phyloP scores from a whole-genome alignment of 805 yeast species.

The Candida patagonica region DNA sequence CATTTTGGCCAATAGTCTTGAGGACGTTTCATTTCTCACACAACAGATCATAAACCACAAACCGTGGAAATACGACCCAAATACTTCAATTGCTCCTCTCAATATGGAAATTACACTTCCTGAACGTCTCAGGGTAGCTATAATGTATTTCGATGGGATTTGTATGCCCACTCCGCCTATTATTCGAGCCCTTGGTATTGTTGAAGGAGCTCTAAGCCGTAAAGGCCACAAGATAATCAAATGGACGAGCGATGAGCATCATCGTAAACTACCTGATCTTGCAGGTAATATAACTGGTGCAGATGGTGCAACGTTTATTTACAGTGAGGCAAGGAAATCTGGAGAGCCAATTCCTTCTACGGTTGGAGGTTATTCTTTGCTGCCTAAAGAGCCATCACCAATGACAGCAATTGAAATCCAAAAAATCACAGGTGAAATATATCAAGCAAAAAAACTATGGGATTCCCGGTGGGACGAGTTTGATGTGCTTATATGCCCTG shows the following conservation, averaged over 20 bases:
- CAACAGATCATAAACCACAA: too few species aligned
- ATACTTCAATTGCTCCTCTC: constrained; percentile 37
- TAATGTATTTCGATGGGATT: constrained; percentile 31
- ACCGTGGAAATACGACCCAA: too few species aligned
- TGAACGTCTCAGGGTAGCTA: constrained; percentile 7
- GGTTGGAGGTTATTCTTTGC: constrained; percentile 2
- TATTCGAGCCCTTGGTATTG: constrained; percentile 34
- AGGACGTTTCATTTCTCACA: constrained; percentile 34
- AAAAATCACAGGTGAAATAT: background rate
- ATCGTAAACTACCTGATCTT: background rate
- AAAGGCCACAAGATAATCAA: too few species aligned
- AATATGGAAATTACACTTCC: constrained; percentile 36
- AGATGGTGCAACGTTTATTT: constrained; percentile 8
- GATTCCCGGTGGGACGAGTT: background rate
- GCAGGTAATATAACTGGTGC: constrained; percentile 1
- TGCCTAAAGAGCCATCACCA: background rate
- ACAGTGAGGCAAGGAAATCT: constrained; percentile 5
- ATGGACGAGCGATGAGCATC: too few species aligned
- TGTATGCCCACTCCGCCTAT: constrained; percentile 46
- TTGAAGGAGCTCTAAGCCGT: constrained; percentile 20
- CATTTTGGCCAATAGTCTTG: constrained; percentile 36
- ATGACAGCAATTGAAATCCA: background rate
- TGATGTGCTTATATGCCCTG: constrained; percentile 4
- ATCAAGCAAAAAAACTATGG: constrained; percentile 1
- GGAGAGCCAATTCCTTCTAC: constrained; percentile 10